Conservation (phyloP, 345 rosid genomes). For the Pugionium cornutum region DNA sequence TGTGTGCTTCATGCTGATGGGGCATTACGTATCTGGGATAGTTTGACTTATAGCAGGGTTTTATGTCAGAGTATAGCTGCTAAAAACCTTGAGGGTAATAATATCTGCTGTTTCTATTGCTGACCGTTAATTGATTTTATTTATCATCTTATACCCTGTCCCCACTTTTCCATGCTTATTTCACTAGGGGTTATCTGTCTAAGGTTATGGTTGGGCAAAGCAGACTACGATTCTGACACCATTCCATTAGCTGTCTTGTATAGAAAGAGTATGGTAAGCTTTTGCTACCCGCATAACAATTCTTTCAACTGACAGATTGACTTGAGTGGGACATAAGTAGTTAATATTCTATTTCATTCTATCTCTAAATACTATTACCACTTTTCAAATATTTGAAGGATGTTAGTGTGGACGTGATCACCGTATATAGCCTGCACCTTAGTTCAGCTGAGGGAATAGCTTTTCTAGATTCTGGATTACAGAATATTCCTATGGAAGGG, state of each 20-base stretch:
- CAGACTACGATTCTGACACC: conserved; percentile 42
- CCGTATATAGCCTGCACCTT: conserved; percentile 51
- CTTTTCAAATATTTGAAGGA: conserved; percentile 54
- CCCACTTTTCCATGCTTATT: conserved; percentile 29
- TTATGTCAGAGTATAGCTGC: conserved; percentile 54
- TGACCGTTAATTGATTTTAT: not conserved
- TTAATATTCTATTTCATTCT: conserved; percentile 14
- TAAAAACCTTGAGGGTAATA: conserved; percentile 62
- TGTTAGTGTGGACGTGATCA: conserved; percentile 52
- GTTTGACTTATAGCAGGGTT: conserved; percentile 50
- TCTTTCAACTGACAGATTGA: conserved; percentile 12
- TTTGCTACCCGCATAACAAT: not conserved
- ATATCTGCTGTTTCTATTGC: conserved; percentile 19
- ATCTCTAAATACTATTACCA: conserved; percentile 4
- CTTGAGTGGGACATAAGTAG: conserved; percentile 11
- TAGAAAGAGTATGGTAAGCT: conserved; percentile 54
- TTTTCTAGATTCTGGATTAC: conserved; percentile 53
- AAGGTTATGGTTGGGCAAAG: conserved; percentile 75
- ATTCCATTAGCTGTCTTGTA: conserved; percentile 72
- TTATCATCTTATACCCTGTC: not conserved
- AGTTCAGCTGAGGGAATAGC: conserved; percentile 46
- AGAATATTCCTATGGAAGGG: conserved; percentile 64
- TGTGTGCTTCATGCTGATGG: conserved; percentile 78
- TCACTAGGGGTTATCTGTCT: conserved; percentile 55
- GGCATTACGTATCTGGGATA: conserved; percentile 73